Base-by-base conservation (phyloP, 805 yeast genomes). In the Candida ascalaphidarum region DNA sequence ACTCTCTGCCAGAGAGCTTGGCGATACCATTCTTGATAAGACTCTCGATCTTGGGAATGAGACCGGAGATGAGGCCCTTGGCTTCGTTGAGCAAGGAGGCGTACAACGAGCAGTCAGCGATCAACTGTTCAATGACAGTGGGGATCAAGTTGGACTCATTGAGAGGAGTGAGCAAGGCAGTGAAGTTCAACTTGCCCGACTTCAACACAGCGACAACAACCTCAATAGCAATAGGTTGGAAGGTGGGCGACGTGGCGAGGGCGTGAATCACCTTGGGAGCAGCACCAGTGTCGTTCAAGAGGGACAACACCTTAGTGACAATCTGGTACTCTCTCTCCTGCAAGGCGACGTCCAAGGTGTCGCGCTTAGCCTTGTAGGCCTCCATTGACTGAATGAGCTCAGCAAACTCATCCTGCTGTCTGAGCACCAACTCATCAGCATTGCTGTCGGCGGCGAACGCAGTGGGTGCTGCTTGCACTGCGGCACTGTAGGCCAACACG, bases 281-380 rank as follows among this genome's bases (percentile, higher is more conserved):
- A 27, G 58, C 44, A 14, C 52, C 39, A 13, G 67, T 48, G 31
- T 56, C 48, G 30, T 60, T 52, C 16, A 61, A 41, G 16, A 60
- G 55, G 5, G 52, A 36, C 37, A 61, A 59, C 5, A 61, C 58
- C 25, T 54, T 44, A 27, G 68, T 61, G 18, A 61, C 66, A 32
- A 61, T 52, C 22, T 47, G 41, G 34, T 57, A 57, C 28, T 61
- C 66, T 46, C 67, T 47, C 28, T 53, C 54, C 25, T 43, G 29
- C 19, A 61, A 40, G 21, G 46, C 55, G 11, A 35, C 33, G 4
- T 18, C 22, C 1, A 27, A 27, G 22, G 30, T 13, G 23, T 51
- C 56, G 39, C 66, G 47, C 41, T 57, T 58, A 8, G 36, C 33
- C 22, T 43, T 47, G 8, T 17, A 8, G 37, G 42, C 41, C 26